phyloP scores from a whole-genome alignment of 345 rosid species.

The Eucalyptus fibrosa region DNA sequence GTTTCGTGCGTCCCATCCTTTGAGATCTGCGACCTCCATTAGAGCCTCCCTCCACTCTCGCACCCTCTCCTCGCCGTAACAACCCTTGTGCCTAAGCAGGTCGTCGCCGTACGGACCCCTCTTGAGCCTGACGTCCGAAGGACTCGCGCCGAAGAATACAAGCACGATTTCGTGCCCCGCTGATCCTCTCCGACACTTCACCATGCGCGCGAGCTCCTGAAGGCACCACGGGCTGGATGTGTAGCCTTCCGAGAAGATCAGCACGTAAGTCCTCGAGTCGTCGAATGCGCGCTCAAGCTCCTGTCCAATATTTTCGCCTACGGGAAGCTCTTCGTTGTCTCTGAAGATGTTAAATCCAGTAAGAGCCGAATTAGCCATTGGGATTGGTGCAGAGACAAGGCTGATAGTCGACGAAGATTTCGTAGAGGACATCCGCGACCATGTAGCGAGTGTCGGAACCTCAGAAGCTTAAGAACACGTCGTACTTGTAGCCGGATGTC shows the following conservation, averaged over 20 bases:
- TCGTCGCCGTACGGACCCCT: not conserved
- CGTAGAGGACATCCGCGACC: not conserved
- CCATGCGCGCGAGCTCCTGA: not conserved
- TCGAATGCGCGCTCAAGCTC: not conserved
- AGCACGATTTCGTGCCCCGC: not conserved
- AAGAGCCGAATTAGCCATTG: no score
- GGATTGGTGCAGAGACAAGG: no score
- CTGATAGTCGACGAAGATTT: no score
- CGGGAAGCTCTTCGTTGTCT: not conserved
- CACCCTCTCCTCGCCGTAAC: not conserved
- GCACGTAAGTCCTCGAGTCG: not conserved
- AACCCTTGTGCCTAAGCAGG: not conserved
- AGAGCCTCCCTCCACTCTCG: not conserved
- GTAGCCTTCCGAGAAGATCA: not conserved
- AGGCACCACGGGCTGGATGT: not conserved
- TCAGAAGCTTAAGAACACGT: not conserved
- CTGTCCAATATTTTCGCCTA: not conserved
- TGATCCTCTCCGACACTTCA: accelerated
- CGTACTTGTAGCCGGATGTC: not conserved
- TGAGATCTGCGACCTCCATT: not conserved
- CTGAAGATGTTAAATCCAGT: not conserved
- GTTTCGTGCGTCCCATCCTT: not conserved
- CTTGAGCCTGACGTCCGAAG: not conserved
- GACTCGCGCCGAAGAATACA: not conserved
- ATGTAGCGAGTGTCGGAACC: not conserved